phyloP scores from a whole-genome alignment of 768 basidiomycete species.

The Hemileccinum impolitum region DNA sequence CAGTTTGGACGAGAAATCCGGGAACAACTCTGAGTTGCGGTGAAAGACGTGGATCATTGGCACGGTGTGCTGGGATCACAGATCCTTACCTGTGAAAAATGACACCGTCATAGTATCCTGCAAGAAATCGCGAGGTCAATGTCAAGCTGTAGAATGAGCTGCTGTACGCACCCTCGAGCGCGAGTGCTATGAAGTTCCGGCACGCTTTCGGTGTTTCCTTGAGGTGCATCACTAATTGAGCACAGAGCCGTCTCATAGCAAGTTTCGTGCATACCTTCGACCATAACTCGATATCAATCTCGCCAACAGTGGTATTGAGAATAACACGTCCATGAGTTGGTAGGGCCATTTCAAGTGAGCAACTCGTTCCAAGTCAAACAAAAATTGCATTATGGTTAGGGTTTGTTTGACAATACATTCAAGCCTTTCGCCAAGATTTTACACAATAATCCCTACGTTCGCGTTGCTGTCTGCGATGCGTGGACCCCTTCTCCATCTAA shows the following conservation, averaged over 20 bases:
- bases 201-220: constrained; percentile 94
- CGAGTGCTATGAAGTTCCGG: constrained; percentile 83
- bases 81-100: constrained; percentile 82
- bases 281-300: constrained; percentile 90
- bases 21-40: constrained; percentile 64
- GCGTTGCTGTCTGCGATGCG: background rate
- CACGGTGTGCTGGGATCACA: background rate
- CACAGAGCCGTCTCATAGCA: background rate
- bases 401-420: constrained; percentile 7
- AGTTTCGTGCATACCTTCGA: constrained; percentile 58
- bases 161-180: constrained; percentile 76
- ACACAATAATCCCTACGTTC: background rate
- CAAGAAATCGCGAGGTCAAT: constrained; percentile 5
- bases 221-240: background rate
- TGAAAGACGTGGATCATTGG: background rate
- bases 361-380: background rate
- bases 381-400: constrained; percentile 18
- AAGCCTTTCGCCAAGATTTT: background rate
- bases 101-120: constrained; percentile 95
- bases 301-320: constrained; percentile 83
- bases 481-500: constrained; percentile 2
- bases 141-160: background rate
- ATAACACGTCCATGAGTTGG: constrained; percentile 86
- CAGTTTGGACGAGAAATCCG: constrained; percentile 91
- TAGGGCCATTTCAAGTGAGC: constrained; percentile 55